A percentile compares a stretch with the other conserved stretches of the same genome.
phyloP scores from a whole-genome alignment of 306 rosid genomes.

The Corylus americana region DNA sequence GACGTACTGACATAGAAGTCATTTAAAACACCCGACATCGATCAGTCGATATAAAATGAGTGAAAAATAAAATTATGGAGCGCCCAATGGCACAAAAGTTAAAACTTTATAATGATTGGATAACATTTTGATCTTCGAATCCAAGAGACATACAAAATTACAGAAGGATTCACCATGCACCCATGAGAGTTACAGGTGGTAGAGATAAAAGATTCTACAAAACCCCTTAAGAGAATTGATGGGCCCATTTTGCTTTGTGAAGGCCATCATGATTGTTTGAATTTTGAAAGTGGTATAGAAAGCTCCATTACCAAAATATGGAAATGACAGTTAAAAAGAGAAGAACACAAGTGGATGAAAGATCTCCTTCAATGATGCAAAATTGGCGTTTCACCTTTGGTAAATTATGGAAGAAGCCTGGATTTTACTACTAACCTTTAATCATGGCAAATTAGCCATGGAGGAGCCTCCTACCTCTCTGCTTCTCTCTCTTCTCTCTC shows the following conservation, averaged over 20 bases:
- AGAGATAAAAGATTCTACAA: too few relatives aligned
- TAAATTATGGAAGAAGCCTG: conserved; percentile 37
- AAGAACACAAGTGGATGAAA: conserved; percentile 17
- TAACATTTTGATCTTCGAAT: too few relatives aligned
- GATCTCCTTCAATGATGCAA: conserved; percentile 33
- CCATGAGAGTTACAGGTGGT: not conserved
- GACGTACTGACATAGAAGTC: too few relatives aligned
- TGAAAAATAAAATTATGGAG: not conserved
- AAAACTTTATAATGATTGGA: not conserved
- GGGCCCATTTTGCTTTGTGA: not conserved
- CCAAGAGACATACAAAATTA: not conserved
- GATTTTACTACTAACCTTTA: conserved; percentile 11
- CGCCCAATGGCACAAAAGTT: not conserved
- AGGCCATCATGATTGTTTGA: conserved; percentile 18
- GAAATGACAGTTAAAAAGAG: conserved; percentile 32
- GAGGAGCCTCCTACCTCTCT: conserved; percentile 29
- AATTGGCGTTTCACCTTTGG: conserved; percentile 11
- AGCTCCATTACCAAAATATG: conserved; percentile 22
- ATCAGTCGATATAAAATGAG: too few relatives aligned
- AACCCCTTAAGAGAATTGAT: not conserved
- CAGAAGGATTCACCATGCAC: too few relatives aligned
- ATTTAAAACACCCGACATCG: too few relatives aligned
- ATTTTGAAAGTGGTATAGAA: conserved; percentile 24
- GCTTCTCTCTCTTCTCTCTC: too few relatives aligned
- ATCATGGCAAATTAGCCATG: conserved; percentile 19